Percentiles rank a stretch among this genome's conserved stretches.
phyloP scores from a whole-genome alignment of 495 filamentous ascomycete species.

The Tetracladium setigerum region DNA sequence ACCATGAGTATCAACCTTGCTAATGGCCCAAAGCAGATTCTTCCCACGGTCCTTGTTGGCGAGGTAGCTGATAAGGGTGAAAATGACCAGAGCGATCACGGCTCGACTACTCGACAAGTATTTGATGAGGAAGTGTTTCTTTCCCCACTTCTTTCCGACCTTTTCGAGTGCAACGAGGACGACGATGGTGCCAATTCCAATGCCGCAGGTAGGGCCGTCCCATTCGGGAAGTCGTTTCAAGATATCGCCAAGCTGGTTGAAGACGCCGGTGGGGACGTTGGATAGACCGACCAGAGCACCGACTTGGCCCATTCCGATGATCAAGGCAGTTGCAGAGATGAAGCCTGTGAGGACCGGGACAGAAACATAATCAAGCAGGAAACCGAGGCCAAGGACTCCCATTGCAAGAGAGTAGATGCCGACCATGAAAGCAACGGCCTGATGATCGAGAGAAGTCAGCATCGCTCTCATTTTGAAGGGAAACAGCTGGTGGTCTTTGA shows the following conservation, averaged over 20 bases:
- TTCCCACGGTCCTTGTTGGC: constrained; percentile 35
- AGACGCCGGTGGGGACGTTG: constrained; percentile 29
- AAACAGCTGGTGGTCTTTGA: too few species aligned
- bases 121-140: constrained; percentile 33
- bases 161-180: constrained; percentile 36
- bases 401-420: constrained; percentile 41
- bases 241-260: constrained; percentile 34
- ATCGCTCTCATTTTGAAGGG: too few species aligned
- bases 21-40: constrained; percentile 30
- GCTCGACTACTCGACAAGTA: constrained; percentile 37
- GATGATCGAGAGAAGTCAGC: too few species aligned
- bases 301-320: constrained; percentile 40
- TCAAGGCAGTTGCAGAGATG: constrained; percentile 42
- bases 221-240: constrained; percentile 31
- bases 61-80: constrained; percentile 38
- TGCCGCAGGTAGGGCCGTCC: constrained; percentile 34
- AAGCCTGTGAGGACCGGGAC: constrained; percentile 42
- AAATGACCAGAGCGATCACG: constrained; percentile 37
- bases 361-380: constrained; percentile 44
- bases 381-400: constrained; percentile 43
- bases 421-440: constrained; percentile 42
- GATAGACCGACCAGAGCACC: constrained; percentile 35
- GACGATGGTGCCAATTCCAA: constrained; percentile 38
- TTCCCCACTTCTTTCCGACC: constrained; percentile 38
- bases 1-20: constrained; percentile 34